A percentile compares a stretch with the other conserved stretches of the same genome.
These are phyloP conservation scores for Paratinospora sagittata DNA, from an alignment of 164 flowering plant species.

Conservation along the genomic window DNA sequence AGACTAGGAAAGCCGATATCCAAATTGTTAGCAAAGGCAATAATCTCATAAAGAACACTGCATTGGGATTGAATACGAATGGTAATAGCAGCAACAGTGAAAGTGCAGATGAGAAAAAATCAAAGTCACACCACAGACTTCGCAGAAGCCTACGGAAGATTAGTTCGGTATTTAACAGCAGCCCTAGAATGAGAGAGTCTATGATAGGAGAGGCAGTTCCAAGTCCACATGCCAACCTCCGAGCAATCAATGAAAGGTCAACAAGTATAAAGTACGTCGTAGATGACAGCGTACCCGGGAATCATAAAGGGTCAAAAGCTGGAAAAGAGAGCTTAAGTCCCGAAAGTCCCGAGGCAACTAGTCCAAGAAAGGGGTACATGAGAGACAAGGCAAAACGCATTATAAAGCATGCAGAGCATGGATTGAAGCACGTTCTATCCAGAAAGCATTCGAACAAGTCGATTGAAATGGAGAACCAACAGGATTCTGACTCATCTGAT, in stretches of 20 bases:
- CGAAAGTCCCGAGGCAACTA: slow-evolving; percentile 27
- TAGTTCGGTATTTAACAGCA: slow-evolving; percentile 42
- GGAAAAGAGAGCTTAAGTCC: slow-evolving; percentile 22
- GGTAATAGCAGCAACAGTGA: slow-evolving; percentile 47
- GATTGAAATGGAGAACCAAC: slow-evolving; percentile 8
- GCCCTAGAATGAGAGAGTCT: slow-evolving; percentile 28
- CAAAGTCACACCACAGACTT: slow-evolving; percentile 21
- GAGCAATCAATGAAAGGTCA: slow-evolving; percentile 29
- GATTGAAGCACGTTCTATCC: slow-evolving; percentile 35
- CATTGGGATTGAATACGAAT: slow-evolving; percentile 27
- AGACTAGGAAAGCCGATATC: slow-evolving; percentile 35
- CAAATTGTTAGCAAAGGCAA: slow-evolving; percentile 28
- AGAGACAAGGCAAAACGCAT: slow-evolving; percentile 52
- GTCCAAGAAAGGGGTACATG: slow-evolving; percentile 33
- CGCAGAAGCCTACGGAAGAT: slow-evolving; percentile 45
- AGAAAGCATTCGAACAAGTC: slow-evolving; percentile 38
- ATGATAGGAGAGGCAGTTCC: slow-evolving; percentile 29
- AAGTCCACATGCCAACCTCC: slow-evolving; percentile 41
- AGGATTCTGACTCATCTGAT: slow-evolving; percentile 16
- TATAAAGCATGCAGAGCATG: slow-evolving; percentile 19
- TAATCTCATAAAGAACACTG: slow-evolving; percentile 20
- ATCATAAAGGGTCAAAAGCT: slow-evolving; percentile 21
- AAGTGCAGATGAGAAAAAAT: slow-evolving; percentile 28
- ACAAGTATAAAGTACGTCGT: slow-evolving; percentile 37
- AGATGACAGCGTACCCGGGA: slow-evolving; percentile 29